Evolutionary conservation across 1,284 basidiomycete genomes (phyloP), one percentile per base, ranked within the genome.

Genomic region (Ceratobasidium sp.): DNA sequence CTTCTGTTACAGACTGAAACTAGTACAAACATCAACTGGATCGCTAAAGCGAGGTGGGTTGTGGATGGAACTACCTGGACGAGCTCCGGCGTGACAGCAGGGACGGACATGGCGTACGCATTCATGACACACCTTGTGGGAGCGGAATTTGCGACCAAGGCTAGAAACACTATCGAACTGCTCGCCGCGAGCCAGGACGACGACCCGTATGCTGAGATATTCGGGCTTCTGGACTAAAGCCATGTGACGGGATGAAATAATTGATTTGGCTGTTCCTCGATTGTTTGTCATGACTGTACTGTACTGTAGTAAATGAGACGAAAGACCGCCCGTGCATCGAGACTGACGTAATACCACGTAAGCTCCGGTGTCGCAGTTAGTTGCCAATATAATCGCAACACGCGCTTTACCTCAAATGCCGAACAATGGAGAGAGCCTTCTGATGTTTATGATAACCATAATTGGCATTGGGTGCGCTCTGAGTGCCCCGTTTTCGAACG

Each of bases 31-130:
- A 70, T 75, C 5, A 47, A 64, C 9, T 75, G 82, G 82, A 78
- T 82, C 6, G 76, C 78, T 14, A 80, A 80, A 46, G 83, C 83
- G 16, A 78, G 83, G 9, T 84, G 79, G 79, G 82, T 82, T 21
- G 79, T 80, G 1, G 82, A 82, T 66, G 82, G 82, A 14, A 81
- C 81, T 28, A 74, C 81, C 46, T 84, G 83, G 83, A 82, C 81
- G 0, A 77, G 78, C 38, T 80, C 80, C 38, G 83, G 82, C n/a
- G 80, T 83, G 13, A 80, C 80, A 11, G 82, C 82, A 32, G 82
- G 81, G 13, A 78, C 79, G 74, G 82, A 82, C 71, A 75, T 81
- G 75, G 78, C 80, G 1, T 78, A 78, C 44, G 82, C 80, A n/a
- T 84, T 82, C 72, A 49, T 84, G n/a, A 76, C 76, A 32, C 75